These are phyloP conservation scores for Aspergillus japonicus DNA, from an alignment of 2,329 filamentous ascomycete genomes.

Conservation along the genomic window DNA sequence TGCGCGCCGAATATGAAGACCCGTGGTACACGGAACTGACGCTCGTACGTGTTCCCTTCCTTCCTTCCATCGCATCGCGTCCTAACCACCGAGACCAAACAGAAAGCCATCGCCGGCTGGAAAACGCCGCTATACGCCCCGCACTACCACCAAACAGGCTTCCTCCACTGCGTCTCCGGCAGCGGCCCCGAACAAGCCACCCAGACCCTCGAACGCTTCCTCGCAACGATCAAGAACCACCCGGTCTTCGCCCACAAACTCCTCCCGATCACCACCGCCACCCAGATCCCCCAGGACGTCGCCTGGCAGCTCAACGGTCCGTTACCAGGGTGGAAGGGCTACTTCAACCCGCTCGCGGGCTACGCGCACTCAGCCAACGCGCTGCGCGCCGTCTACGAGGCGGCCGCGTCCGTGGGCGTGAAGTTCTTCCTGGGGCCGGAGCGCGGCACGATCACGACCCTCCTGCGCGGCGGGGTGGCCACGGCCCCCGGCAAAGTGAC, in stretches of 20 bases:
- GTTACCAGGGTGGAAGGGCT: slow-evolving; percentile 57
- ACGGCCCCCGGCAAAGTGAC: slow-evolving; percentile 21
- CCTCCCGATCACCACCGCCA: slow-evolving; percentile 32
- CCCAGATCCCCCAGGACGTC: slow-evolving; percentile 42
- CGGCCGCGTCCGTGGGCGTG: slow-evolving; percentile 42
- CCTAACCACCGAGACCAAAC: background rate
- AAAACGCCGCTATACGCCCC: slow-evolving; percentile 54
- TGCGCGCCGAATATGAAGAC: slow-evolving; percentile 60
- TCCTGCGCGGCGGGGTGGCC: slow-evolving; percentile 36
- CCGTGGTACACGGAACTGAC: slow-evolving; percentile 57
- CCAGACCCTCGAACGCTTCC: slow-evolving; percentile 45
- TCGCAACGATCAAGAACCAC: slow-evolving; percentile 39
- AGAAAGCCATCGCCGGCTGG: slow-evolving; percentile 56
- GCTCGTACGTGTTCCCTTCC: slow-evolving; percentile 38
- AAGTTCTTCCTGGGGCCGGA: slow-evolving; percentile 47
- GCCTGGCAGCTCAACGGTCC: slow-evolving; percentile 53
- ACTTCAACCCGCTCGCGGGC: slow-evolving; percentile 58
- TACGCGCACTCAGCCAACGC: slow-evolving; percentile 59
- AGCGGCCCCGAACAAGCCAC: slow-evolving; percentile 50
- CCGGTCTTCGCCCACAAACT: slow-evolving; percentile 43
- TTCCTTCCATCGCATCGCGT: background rate
- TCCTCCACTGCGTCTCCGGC: slow-evolving; percentile 52
- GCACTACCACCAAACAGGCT: slow-evolving; percentile 54
- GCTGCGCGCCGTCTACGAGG: slow-evolving; percentile 48
- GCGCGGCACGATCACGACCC: slow-evolving; percentile 38